Evolutionary conservation across 225 moss, liverwort and hornwort genomes (phyloP).

Genomic region (Neckera pumila): DNA sequence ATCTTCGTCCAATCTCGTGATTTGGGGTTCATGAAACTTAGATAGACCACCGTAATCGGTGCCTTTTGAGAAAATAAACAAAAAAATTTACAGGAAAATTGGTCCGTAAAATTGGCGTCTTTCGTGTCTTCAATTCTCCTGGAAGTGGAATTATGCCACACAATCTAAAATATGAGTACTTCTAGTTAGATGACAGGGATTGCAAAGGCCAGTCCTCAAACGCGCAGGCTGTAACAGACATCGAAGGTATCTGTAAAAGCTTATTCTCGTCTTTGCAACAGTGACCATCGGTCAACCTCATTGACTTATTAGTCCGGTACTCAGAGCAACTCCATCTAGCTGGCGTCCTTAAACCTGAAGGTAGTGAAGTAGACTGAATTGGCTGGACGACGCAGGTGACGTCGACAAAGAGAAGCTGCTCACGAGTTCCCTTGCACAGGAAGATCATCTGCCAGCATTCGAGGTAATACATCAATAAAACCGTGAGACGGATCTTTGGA

Average conservation of each 20-base stretch:
- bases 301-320: background rate
- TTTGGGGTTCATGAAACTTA: background rate
- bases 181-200: background rate
- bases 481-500: background rate
- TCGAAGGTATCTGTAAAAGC: background rate
- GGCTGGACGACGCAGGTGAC: background rate
- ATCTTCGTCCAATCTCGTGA: background rate
- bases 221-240: background rate
- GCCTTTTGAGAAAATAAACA: background rate
- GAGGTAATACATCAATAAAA: background rate
- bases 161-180: background rate
- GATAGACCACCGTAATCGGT: background rate
- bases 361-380: background rate
- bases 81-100: no score
- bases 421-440: background rate
- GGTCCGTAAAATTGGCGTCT: background rate
- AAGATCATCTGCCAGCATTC: background rate
- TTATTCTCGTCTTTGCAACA: background rate
- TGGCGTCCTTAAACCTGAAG: background rate
- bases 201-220: background rate
- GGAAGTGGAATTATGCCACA: background rate
- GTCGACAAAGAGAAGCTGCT: background rate
- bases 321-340: background rate
- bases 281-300: background rate
- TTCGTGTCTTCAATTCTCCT: background rate